Conservation (phyloP, 164 flowering plant genomes). For the Chimonanthus salicifolius region DNA sequence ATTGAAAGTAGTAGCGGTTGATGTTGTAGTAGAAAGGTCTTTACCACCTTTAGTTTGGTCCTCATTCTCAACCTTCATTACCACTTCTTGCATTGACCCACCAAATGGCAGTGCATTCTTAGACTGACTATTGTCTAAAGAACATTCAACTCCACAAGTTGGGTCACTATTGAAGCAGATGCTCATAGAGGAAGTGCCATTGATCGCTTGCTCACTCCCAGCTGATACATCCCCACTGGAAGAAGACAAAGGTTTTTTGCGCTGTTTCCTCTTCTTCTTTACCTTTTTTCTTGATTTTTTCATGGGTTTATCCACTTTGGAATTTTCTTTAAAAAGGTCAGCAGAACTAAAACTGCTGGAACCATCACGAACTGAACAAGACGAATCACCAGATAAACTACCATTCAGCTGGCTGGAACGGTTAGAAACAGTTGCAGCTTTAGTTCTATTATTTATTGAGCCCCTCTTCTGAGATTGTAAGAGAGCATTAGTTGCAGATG, state of each 20-base stretch:
- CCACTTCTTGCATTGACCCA: conserved; percentile 12
- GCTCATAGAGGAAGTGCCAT: neutral
- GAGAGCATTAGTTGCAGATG: conserved; percentile 18
- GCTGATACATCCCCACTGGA: neutral
- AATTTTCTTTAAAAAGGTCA: conserved; percentile 11
- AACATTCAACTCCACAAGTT: neutral
- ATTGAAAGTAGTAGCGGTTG: conserved; percentile 6
- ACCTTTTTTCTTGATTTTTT: conserved; percentile 27
- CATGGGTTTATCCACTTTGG: conserved; percentile 17
- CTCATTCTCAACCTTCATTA: conserved; percentile 8
- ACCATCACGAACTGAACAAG: conserved; percentile 15
- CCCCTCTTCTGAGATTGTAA: conserved; percentile 16
- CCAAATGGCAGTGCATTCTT: neutral
- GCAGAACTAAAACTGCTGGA: conserved; percentile 19
- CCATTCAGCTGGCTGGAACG: conserved; percentile 14
- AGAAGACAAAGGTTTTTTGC: neutral
- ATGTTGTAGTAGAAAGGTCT: conserved; percentile 11
- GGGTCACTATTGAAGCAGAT: neutral
- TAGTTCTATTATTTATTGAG: conserved; percentile 13
- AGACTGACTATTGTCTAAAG: neutral
- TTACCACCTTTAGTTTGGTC: conserved; percentile 5
- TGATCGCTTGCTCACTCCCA: neutral
- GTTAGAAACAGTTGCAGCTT: conserved; percentile 15
- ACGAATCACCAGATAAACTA: conserved; percentile 11
- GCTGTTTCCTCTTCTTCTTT: neutral